Evolutionary conservation across 371 early-diverging fungal genomes (phyloP).

Genomic region (Nosema muscidifuracis): DNA sequence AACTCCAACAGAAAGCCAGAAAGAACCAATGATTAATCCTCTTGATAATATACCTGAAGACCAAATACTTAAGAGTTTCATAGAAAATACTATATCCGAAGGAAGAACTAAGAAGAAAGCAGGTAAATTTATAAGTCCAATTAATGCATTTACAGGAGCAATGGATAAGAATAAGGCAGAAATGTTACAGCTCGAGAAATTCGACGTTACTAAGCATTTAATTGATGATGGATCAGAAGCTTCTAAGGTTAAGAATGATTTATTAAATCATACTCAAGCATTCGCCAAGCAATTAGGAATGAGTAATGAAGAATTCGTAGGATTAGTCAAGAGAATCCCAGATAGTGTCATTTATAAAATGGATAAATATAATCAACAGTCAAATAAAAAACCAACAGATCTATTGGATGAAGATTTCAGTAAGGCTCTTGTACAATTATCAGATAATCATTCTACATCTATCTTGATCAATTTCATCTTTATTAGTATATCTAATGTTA

Average conservation of each 20-base stretch:
- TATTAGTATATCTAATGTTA: conserved; percentile 24
- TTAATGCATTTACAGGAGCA: conserved; percentile 37
- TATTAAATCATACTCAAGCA: conserved; percentile 16
- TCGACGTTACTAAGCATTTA: conserved; percentile 4
- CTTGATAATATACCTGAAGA: background rate
- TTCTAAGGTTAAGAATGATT: conserved; percentile 14
- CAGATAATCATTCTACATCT: background rate
- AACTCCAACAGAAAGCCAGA: conserved; percentile 1
- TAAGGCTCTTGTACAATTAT: background rate
- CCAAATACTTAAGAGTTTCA: background rate
- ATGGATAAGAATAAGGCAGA: conserved; percentile 19
- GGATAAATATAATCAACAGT: conserved; percentile 14
- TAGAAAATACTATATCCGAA: conserved; percentile 3
- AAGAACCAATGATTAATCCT: conserved; percentile 10
- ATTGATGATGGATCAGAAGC: background rate
- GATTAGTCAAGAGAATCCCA: conserved; percentile 14
- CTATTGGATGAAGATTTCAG: conserved; percentile 12
- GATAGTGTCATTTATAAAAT: conserved; percentile 15
- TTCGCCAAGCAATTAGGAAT: background rate
- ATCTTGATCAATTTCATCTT: conserved; percentile 15
- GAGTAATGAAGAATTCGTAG: conserved; percentile 10
- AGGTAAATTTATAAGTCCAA: conserved; percentile 6
- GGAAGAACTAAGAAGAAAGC: background rate
- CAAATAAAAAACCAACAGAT: background rate
- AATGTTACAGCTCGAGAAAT: background rate